Evolutionary conservation across 768 basidiomycete genomes (phyloP).

Genomic region (Hypsizygus marmoreus): DNA sequence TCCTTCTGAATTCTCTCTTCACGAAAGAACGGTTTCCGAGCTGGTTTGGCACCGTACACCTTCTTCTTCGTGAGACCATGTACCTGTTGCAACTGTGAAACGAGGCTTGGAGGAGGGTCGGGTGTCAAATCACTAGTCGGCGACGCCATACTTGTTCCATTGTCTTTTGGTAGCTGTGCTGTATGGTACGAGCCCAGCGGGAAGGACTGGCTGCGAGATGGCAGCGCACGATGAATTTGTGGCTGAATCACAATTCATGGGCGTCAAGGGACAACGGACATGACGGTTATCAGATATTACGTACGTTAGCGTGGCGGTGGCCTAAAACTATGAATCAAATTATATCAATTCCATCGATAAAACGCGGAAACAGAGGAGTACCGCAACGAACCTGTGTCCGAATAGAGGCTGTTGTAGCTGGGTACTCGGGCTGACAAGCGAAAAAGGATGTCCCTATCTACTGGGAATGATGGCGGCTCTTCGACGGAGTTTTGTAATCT

Average conservation of each 20-base stretch:
- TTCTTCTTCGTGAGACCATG: slow-evolving; percentile 75
- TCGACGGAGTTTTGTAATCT: slow-evolving; percentile 41
- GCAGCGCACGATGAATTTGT: slow-evolving; percentile 17
- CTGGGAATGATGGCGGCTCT: slow-evolving; percentile 43
- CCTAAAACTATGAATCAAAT: slow-evolving; percentile 12
- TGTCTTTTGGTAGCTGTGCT: slow-evolving; percentile 24
- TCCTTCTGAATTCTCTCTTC: slow-evolving; percentile 45
- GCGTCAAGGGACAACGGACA: slow-evolving; percentile 15
- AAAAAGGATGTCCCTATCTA: slow-evolving; percentile 37
- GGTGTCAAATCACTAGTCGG: slow-evolving; percentile 20
- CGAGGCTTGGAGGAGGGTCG: slow-evolving; percentile 48
- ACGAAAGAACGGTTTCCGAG: slow-evolving; percentile 53
- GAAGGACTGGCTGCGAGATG: slow-evolving; percentile 38
- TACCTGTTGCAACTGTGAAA: slow-evolving; percentile 63
- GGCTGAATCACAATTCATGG: slow-evolving; percentile 15
- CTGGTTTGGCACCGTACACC: slow-evolving; percentile 54
- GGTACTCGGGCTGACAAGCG: slow-evolving; percentile 48
- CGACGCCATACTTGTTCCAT: slow-evolving; percentile 30
- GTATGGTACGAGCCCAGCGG: slow-evolving; percentile 27
- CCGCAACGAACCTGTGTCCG: slow-evolving; percentile 27
- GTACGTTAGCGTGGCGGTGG: slow-evolving; percentile 30
- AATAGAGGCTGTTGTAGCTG: slow-evolving; percentile 15
- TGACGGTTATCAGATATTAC: slow-evolving; percentile 24
- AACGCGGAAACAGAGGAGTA: slow-evolving; percentile 8
- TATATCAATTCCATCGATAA: slow-evolving; percentile 5